phyloP scores from a whole-genome alignment of 2,329 filamentous ascomycete species.

The Fusarium bactridioides region DNA sequence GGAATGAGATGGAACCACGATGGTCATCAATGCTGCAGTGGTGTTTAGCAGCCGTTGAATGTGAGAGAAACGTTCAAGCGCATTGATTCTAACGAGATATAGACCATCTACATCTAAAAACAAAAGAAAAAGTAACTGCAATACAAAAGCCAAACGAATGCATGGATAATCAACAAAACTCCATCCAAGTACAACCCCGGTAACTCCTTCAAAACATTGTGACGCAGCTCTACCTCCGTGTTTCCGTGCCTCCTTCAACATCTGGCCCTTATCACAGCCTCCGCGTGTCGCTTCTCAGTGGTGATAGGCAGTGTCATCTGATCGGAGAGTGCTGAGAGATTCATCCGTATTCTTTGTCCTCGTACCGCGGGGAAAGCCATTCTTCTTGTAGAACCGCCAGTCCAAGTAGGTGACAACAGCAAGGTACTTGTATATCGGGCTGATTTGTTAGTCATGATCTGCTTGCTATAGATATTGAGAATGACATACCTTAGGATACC shows the following conservation, averaged over 20 bases:
- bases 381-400: conserved; percentile 9
- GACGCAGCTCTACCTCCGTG: not conserved
- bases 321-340: not conserved
- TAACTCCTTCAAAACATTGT: not conserved
- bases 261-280: not conserved
- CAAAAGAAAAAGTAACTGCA: not conserved
- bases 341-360: not conserved
- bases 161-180: not conserved
- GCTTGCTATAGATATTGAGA: accelerated
- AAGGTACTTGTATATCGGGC: not conserved
- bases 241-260: not conserved
- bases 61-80: not conserved
- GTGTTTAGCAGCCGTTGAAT: conserved; percentile 16
- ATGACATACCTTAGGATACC: not conserved
- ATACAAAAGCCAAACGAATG: not conserved
- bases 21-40: conserved; percentile 16
- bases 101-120: not conserved
- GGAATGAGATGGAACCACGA: not conserved
- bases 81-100: not conserved
- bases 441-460: not conserved
- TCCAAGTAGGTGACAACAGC: not conserved
- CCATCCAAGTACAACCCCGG: not conserved
- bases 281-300: not conserved
- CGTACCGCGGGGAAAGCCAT: not conserved
- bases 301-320: not conserved